Conservation (phyloP, 2,329 filamentous ascomycete species). For the Fusarium stilboides region DNA sequence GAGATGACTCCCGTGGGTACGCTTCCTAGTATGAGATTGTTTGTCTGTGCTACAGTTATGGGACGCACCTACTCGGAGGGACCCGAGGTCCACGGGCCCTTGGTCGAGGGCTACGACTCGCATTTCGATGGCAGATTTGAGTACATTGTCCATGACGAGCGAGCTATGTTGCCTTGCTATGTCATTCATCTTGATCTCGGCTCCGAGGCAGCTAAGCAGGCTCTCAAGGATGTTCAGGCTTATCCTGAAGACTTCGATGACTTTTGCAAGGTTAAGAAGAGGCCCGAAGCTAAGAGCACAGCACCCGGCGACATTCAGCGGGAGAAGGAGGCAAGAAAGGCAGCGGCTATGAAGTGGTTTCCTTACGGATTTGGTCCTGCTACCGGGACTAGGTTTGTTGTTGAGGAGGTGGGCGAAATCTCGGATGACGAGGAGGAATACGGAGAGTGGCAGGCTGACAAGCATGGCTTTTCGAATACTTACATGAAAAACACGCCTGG, state of each 20-base stretch:
- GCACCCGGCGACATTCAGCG: slow-evolving; percentile 56
- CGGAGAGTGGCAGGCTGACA: slow-evolving; percentile 57
- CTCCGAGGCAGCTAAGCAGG: slow-evolving; percentile 51
- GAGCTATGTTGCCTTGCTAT: slow-evolving; percentile 62
- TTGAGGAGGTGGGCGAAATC: slow-evolving; percentile 62
- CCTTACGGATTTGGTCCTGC: slow-evolving; percentile 63
- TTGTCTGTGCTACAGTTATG: slow-evolving; percentile 64
- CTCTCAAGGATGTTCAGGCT: slow-evolving; percentile 20
- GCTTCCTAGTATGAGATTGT: slow-evolving; percentile 58
- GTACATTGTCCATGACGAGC: slow-evolving; percentile 61
- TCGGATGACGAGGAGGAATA: slow-evolving; percentile 61
- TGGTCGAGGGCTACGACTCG: slow-evolving; percentile 53
- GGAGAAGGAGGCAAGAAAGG: slow-evolving; percentile 56
- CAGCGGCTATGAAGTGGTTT: slow-evolving; percentile 62
- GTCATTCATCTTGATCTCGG: slow-evolving; percentile 63
- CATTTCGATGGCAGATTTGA: slow-evolving; percentile 58
- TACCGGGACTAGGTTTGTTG: slow-evolving; percentile 59
- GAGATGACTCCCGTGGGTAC: slow-evolving; percentile 50
- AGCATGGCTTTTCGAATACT: slow-evolving; percentile 35
- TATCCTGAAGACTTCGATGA: slow-evolving; percentile 28
- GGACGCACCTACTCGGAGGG: slow-evolving; percentile 50
- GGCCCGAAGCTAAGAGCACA: slow-evolving; percentile 13
- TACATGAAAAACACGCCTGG: not conserved
- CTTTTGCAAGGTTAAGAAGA: slow-evolving; percentile 1
- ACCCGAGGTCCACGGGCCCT: slow-evolving; percentile 34